phyloP scores from a whole-genome alignment of 345 rosid genomes.

The Aegle marmelos region DNA sequence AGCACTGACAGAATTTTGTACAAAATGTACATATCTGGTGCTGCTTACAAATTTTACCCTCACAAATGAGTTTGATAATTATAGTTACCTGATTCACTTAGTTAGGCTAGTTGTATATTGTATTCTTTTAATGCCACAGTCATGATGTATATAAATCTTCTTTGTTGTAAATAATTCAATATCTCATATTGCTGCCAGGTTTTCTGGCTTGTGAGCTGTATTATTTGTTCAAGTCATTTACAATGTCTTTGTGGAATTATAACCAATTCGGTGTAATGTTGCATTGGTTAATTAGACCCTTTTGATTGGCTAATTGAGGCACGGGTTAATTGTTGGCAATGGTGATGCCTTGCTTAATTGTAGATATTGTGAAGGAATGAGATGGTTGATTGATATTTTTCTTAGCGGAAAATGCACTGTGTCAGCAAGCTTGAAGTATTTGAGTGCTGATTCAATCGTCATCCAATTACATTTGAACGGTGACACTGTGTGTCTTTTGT shows the following conservation, averaged over 20 bases:
- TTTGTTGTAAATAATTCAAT: constrained; percentile 3
- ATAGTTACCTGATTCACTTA: constrained; percentile 7
- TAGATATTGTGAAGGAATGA: too few relatives aligned
- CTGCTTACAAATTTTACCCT: not conserved
- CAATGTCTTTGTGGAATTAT: too few relatives aligned
- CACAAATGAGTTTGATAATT: constrained; percentile 20
- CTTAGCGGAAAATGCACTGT: too few relatives aligned
- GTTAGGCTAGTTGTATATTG: constrained; percentile 13
- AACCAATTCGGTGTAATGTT: too few relatives aligned
- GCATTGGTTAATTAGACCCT: too few relatives aligned
- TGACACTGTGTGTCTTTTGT: too few relatives aligned
- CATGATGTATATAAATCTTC: not conserved
- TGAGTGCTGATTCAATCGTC: too few relatives aligned
- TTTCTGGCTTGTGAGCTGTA: too few relatives aligned
- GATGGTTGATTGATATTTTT: too few relatives aligned
- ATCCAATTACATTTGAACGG: too few relatives aligned
- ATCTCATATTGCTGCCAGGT: not conserved
- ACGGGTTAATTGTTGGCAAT: not conserved
- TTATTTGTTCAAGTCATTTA: too few relatives aligned
- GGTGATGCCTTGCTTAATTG: not conserved
- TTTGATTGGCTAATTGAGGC: not conserved
- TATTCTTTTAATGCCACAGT: constrained; percentile 21
- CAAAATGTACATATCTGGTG: constrained; percentile 24
- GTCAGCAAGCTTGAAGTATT: too few relatives aligned
- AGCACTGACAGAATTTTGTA: constrained; percentile 24